phyloP scores from a whole-genome alignment of 495 filamentous ascomycete species.

The Neurospora intermedia region DNA sequence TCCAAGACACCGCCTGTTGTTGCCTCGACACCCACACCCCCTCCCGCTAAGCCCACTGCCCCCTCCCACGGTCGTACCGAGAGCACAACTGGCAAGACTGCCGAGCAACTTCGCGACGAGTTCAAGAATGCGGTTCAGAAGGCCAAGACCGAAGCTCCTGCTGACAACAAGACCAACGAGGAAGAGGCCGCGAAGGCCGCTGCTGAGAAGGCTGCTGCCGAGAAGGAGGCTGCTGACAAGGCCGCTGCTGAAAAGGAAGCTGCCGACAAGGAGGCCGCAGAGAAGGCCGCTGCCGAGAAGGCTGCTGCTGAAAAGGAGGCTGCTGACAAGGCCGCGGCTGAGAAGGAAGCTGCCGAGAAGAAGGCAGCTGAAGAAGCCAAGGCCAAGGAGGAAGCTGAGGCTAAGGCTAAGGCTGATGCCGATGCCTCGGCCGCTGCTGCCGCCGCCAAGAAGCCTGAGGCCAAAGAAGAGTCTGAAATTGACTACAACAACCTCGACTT shows the following conservation, averaged over 20 bases:
- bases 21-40: conserved; percentile 41
- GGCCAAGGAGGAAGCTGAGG: conserved; percentile 42
- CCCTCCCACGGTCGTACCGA: conserved; percentile 38
- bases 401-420: conserved; percentile 60
- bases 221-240: conserved; percentile 35
- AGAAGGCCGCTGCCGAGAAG: conserved; percentile 31
- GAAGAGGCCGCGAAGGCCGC: conserved; percentile 23
- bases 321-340: conserved; percentile 30
- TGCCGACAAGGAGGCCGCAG: conserved; percentile 35
- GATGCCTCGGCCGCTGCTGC: conserved; percentile 48
- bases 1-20: conserved; percentile 44
- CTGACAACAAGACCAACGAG: conserved; percentile 27
- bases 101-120: conserved; percentile 40
- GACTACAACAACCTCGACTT: conserved; percentile 34
- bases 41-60: conserved; percentile 30
- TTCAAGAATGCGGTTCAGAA: conserved; percentile 41
- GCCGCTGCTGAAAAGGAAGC: conserved; percentile 41
- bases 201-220: conserved; percentile 26
- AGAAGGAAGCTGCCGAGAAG: conserved; percentile 32
- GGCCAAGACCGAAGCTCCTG: conserved; percentile 20
- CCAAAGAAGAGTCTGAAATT: conserved; percentile 29
- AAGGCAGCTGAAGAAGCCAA: conserved; percentile 54
- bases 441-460: conserved; percentile 40
- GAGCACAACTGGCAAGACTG: conserved; percentile 34
- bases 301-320: conserved; percentile 33